Base-by-base conservation (phyloP, 495 filamentous ascomycete genomes). In the Recurvomyces mirabilis region DNA sequence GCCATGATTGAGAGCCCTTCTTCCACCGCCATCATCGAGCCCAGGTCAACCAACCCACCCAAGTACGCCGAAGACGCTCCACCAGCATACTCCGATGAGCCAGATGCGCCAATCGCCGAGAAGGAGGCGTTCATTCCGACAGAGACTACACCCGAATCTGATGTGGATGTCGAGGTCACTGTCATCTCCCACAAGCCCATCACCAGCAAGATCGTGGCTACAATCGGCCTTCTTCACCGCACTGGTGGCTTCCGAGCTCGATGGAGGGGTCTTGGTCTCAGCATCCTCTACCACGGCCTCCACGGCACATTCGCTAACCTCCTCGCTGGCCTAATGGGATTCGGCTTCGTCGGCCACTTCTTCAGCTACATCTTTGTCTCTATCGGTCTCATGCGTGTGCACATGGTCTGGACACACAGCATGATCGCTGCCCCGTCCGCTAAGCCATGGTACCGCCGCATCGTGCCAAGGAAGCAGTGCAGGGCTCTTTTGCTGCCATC, bases 1-100 rank as follows among this genome's bases (percentile, higher is more conserved):
- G 69, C 77, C 36, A 70, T 72, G 44, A 61, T 84, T 46, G 79
- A 84, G 60, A 69, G 70, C 38, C 66, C 78, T 24, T 70, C 71
- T 41, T 64, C 75, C 28, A 72, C 74, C 47, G 70, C 75, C 10
- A 67, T 74, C 39, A 67, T 76, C 49, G 74, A 73, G 47, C 63
- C 74, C 38, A 55, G 47, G 29, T 35, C 31, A 10, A 21, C 45
- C 14, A n/a, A n/a, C n/a, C n/a, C n/a, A n/a, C 24, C 50, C 13
- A 22, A 42, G 15, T n/a, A 15, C 23, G 39, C 30, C 26, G 39
- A 42, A 26, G n/a, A n/a, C n/a, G 25, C 24, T 13, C 51, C 47
- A 5, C 46, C 51, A 13, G 46, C 26, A 48, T 63, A 69, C 46
- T 10, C 55, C 20, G 62, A 61, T 17, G 51, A 57, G 14, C 43